Conservation (phyloP, 768 basidiomycete species). For the Pleurotus tuoliensis region DNA sequence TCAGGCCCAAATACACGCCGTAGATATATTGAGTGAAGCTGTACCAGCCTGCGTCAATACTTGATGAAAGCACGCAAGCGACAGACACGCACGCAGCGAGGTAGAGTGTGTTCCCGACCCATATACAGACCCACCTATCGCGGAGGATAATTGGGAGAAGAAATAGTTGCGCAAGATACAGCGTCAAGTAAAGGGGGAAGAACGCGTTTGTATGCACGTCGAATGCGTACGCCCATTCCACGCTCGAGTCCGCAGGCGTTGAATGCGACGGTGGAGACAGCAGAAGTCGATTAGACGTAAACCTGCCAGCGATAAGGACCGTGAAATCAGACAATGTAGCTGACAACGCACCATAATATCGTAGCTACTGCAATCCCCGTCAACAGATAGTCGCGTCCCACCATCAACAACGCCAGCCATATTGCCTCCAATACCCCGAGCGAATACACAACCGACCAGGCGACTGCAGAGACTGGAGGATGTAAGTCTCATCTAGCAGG, state of each 20-base stretch:
- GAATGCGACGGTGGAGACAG: conserved; percentile 72
- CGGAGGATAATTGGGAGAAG: conserved; percentile 79
- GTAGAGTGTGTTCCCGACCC: conserved; percentile 89
- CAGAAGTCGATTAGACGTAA: conserved; percentile 68
- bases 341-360: conserved; percentile 58
- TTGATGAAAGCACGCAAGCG: too few species aligned
- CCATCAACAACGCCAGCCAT: conserved; percentile 72
- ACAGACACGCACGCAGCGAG: conserved; percentile 75
- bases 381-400: conserved; percentile 84
- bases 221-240: conserved; percentile 94
- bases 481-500: too few species aligned
- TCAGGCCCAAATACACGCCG: conserved; percentile 84
- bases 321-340: background rate
- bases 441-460: conserved; percentile 85
- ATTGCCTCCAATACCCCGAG: conserved; percentile 53
- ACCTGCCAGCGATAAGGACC: conserved; percentile 33
- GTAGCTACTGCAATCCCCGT: conserved; percentile 74
- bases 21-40: conserved; percentile 89
- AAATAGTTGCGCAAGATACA: conserved; percentile 87
- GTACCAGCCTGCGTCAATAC: too few species aligned
- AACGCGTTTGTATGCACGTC: conserved; percentile 97
- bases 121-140: conserved; percentile 91
- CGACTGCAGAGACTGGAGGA: conserved; percentile 66
- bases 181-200: conserved; percentile 87
- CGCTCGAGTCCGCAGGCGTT: conserved; percentile 61